Conservation (phyloP, 345 rosid species). For the Stellera chamaejasme region DNA sequence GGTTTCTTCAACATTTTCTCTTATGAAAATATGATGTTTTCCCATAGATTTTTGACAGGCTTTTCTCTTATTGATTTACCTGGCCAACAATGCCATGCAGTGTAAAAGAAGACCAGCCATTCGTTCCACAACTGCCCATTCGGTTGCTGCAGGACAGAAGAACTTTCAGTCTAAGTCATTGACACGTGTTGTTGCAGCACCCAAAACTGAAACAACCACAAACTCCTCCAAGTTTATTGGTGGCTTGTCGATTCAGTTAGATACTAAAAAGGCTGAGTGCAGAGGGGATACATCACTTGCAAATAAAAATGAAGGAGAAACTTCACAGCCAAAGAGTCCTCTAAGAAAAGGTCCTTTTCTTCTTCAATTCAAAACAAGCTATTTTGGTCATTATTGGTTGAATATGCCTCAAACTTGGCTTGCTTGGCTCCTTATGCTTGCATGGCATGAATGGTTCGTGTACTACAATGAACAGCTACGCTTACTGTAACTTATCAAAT, state of each 20-base stretch:
- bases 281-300: constrained; percentile 11
- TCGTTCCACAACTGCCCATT: constrained; percentile 35
- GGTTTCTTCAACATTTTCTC: no score
- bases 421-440: background rate
- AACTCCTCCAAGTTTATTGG: constrained; percentile 12
- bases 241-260: constrained; percentile 14
- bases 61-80: background rate
- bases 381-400: background rate
- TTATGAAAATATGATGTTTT: no score
- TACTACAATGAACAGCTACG: constrained; percentile 7
- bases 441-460: background rate
- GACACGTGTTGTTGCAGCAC: constrained; percentile 8
- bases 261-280: constrained; percentile 8
- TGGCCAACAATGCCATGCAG: constrained; percentile 48
- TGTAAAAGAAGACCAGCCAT: constrained; percentile 27
- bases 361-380: background rate
- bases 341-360: constrained; percentile 24
- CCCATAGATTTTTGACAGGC: no score
- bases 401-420: background rate
- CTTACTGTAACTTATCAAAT: constrained; percentile 17
- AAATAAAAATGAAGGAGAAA: constrained; percentile 14
- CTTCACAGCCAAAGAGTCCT: constrained; percentile 19
- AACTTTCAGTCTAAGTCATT: constrained; percentile 19
- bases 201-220: constrained; percentile 6
- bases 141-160: constrained; percentile 17